A percentile compares a stretch with the other conserved stretches of the same genome.
Conservation (phyloP, 805 yeast species). For the Aciculoconidium aculeatum region DNA sequence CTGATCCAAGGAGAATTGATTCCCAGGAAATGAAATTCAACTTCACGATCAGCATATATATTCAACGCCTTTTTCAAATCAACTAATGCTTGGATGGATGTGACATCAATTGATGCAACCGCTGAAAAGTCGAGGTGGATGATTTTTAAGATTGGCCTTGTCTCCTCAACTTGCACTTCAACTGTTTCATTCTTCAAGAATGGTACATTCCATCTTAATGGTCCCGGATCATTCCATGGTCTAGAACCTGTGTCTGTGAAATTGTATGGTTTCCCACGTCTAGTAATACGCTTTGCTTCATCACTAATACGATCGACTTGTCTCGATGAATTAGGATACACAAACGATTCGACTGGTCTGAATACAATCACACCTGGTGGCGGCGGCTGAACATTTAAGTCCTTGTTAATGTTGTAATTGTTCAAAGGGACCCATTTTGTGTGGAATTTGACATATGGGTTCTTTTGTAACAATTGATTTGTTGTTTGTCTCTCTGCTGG, state of each 20-base stretch:
- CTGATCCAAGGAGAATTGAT: conserved; percentile 83
- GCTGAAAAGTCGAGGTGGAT: conserved; percentile 78
- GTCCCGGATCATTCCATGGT: conserved; percentile 92
- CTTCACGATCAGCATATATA: conserved; percentile 72
- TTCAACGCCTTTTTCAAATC: conserved; percentile 71
- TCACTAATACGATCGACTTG: conserved; percentile 68
- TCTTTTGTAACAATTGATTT: conserved; percentile 18
- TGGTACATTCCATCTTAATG: conserved; percentile 33
- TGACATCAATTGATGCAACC: conserved; percentile 70
- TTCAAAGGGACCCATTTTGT: conserved; percentile 67
- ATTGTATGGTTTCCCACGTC: conserved; percentile 48
- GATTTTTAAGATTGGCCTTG: conserved; percentile 63
- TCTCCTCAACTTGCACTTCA: conserved; percentile 11
- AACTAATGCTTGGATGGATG: conserved; percentile 71
- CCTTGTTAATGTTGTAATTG: conserved; percentile 47
- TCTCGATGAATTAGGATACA: conserved; percentile 73
- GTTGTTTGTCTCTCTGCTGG: conserved; percentile 20
- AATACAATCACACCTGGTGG: conserved; percentile 89
- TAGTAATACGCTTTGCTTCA: conserved; percentile 55
- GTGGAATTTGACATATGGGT: conserved; percentile 40
- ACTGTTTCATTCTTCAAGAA: conserved; percentile 17
- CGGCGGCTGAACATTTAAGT: conserved; percentile 60
- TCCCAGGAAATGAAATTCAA: conserved; percentile 87
- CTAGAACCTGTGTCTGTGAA: conserved; percentile 46
- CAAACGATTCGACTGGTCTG: conserved; percentile 74